Evolutionary conservation across 257 asterid genomes (phyloP), one percentile per base, ranked within the genome.

Genomic region (Ajuga chamaepitys): DNA sequence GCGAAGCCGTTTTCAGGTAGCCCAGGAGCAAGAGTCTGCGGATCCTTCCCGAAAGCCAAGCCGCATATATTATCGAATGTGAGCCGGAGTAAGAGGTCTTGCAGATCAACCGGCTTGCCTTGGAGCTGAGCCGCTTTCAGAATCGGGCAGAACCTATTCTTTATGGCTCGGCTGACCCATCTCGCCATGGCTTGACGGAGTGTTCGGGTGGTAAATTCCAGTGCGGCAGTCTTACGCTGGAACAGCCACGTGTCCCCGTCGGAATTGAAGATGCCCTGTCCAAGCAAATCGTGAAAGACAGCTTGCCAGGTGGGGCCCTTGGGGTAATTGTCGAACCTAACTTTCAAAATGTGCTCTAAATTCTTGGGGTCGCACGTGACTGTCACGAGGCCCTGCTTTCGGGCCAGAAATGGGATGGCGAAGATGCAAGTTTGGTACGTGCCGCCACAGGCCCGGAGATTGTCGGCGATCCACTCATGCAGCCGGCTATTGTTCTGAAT

Each of bases 271-370:
- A 82, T 82, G 13, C 84, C 84, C 46, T 76, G 77, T 0, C 87
- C 87, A 1, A 82, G 68, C 62, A 82, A 20, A 67, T 82, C 87
- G 13, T 82, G 87, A 64, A 82, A 82, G 28, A 78, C 87, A 13
- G 80, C 82, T 22, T 82, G 87, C 87, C 84, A 82, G n/a, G 82
- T 82, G 51, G 87, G 87, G 55, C 87, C 87, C 35, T 82, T 82
- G 13, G 87, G 87, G 77, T 82, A 82, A 53, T 82, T 82, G 10
- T 82, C 84, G 64, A 82, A 82, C 79, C 81, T 67, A 13, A 62
- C 67, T 75, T 79, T 79, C 66, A 82, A 21, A 28, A 82, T 82
- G 74, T 82, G 87, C 79, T 82, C 87, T 59, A 82, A 47, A 26
- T 82, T 82, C 66, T 71, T 74, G 9, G 87, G 87, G 45, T 82